Percentiles rank a stretch among this genome's conserved stretches.
phyloP scores from a whole-genome alignment of 2,329 filamentous ascomycete genomes.

The Arachnomyces sp. region DNA sequence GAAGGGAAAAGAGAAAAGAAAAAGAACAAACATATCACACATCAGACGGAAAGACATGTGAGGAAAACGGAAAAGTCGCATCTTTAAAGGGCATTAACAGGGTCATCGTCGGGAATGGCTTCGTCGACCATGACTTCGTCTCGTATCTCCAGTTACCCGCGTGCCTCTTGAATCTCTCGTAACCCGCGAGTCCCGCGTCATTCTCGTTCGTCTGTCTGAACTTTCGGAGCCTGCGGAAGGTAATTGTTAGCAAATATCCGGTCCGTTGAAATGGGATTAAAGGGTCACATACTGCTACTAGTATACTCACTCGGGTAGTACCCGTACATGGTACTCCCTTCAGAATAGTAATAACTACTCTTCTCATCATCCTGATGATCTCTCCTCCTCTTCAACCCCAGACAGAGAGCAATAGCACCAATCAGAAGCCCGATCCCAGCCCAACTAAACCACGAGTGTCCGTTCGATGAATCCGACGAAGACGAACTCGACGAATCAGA shows the following conservation, averaged over 20 bases:
- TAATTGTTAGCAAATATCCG: slow-evolving; percentile 13
- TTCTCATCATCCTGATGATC: slow-evolving; percentile 32
- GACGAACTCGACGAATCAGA: slow-evolving; percentile 36
- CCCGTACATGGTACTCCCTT: slow-evolving; percentile 25
- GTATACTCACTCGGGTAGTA: slow-evolving; percentile 35
- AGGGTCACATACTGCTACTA: slow-evolving; percentile 18
- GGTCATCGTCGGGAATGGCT: too few species aligned
- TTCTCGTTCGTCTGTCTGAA: slow-evolving; percentile 33
- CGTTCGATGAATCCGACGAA: slow-evolving; percentile 22
- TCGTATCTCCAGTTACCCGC: slow-evolving; percentile 16
- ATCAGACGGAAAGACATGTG: too few species aligned
- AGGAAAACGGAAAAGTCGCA: too few species aligned
- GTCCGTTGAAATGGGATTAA: slow-evolving; percentile 6
- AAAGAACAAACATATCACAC: too few species aligned
- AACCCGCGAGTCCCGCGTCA: too few species aligned
- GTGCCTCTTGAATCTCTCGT: too few species aligned
- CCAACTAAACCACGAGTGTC: slow-evolving; percentile 15
- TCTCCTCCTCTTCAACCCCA: slow-evolving; percentile 37
- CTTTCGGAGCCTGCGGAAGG: slow-evolving; percentile 34
- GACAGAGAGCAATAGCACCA: slow-evolving; percentile 36
- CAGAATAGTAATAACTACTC: slow-evolving; percentile 29
- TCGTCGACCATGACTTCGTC: slow-evolving; percentile 3
- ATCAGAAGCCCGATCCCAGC: slow-evolving; percentile 35
- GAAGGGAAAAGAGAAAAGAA: too few species aligned
- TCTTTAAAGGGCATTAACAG: too few species aligned